Conservation (phyloP, 768 basidiomycete species). For the Pleurotus citrinopileatus region DNA sequence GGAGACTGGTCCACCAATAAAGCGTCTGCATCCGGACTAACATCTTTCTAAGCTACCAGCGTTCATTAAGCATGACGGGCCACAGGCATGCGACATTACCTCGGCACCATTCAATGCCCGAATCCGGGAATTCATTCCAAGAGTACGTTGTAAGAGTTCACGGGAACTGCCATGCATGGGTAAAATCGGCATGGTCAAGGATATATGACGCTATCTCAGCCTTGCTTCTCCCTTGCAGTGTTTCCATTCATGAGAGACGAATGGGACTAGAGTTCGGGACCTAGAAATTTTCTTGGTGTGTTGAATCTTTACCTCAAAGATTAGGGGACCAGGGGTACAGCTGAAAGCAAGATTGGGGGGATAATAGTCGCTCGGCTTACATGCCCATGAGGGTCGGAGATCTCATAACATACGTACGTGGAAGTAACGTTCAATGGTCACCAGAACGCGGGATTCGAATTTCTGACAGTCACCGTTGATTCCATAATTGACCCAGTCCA, state of each 20-base stretch:
- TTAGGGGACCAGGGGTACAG: background rate
- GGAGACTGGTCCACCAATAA: background rate
- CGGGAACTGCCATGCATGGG: no score
- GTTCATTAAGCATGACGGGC: no score
- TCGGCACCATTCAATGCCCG: no score
- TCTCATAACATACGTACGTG: background rate
- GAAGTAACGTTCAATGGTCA: conserved; percentile 1
- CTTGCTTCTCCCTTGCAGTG: background rate
- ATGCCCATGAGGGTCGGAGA: background rate
- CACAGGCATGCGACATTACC: no score
- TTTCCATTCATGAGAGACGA: background rate
- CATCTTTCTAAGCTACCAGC: background rate
- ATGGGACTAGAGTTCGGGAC: background rate
- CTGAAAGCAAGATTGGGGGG: background rate
- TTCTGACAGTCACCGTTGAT: background rate
- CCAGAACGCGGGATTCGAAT: background rate
- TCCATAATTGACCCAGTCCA: background rate
- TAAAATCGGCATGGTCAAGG: no score
- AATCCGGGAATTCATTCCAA: no score
- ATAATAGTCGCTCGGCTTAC: background rate
- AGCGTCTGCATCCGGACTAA: background rate
- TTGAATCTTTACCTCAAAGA: background rate
- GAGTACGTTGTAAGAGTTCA: no score
- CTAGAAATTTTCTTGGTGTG: background rate
- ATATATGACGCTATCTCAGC: background rate